Evolutionary conservation across 2,329 filamentous ascomycete species (phyloP).

Genomic region (Ophiocordyceps robertsii): DNA sequence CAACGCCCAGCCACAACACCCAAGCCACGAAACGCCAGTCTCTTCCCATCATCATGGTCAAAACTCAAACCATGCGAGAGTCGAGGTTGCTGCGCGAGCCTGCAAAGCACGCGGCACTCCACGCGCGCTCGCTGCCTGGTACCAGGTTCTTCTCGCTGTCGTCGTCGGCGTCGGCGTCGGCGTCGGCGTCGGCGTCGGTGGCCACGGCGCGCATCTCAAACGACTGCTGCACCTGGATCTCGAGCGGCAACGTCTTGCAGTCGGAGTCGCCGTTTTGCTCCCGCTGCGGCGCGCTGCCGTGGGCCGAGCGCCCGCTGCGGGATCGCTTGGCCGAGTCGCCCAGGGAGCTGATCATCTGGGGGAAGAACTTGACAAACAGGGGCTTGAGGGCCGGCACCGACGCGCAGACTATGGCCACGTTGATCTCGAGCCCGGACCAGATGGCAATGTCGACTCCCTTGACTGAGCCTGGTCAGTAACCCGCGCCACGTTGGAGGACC

Average conservation of each 20-base stretch:
- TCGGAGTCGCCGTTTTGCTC: background rate
- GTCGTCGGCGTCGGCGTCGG: slow-evolving; percentile 2
- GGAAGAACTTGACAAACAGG: slow-evolving; percentile 12
- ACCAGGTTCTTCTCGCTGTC: slow-evolving; percentile 5
- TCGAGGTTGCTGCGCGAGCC: background rate
- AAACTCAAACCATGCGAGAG: background rate
- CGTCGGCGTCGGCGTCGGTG: slow-evolving; percentile 1
- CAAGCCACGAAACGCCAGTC: background rate
- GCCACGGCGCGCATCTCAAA: slow-evolving; percentile 7
- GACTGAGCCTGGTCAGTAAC: slow-evolving; percentile 1
- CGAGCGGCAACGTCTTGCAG: background rate
- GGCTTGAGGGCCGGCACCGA: slow-evolving; percentile 20
- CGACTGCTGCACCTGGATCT: slow-evolving; percentile 7
- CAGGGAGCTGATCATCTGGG: slow-evolving; percentile 6
- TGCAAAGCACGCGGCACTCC: background rate
- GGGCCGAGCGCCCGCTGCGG: background rate
- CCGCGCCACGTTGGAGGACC: too few relatives aligned
- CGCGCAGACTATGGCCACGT: slow-evolving; percentile 19
- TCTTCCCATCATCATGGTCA: background rate
- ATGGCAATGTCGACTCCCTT: slow-evolving; percentile 10
- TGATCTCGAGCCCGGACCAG: slow-evolving; percentile 19
- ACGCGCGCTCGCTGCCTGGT: background rate
- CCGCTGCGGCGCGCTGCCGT: slow-evolving; percentile 1
- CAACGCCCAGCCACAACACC: too few relatives aligned
- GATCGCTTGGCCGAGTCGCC: slow-evolving; percentile 2